These are phyloP conservation scores for Trichoderma semiorbis DNA, from an alignment of 2,329 filamentous ascomycete species.

Conservation along the genomic window DNA sequence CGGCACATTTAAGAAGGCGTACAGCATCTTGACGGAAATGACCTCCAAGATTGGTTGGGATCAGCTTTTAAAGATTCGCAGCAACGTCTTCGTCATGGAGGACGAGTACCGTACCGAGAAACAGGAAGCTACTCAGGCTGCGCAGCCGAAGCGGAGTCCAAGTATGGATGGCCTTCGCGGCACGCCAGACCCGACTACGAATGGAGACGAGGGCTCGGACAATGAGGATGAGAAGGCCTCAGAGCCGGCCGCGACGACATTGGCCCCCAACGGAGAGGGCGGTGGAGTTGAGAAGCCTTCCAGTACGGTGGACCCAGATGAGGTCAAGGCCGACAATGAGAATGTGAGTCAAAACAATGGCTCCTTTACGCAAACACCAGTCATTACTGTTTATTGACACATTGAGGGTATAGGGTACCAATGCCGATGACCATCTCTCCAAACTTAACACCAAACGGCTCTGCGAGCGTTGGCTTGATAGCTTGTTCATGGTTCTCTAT, in stretches of 20 bases:
- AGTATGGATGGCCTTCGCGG: slow-evolving; percentile 76
- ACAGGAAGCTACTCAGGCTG: slow-evolving; percentile 53
- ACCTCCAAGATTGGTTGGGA: slow-evolving; percentile 98
- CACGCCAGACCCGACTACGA: slow-evolving; percentile 58
- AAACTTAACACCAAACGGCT: slow-evolving; percentile 96
- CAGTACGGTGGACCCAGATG: slow-evolving; percentile 72
- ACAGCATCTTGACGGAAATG: slow-evolving; percentile 90
- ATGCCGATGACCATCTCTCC: slow-evolving; percentile 71
- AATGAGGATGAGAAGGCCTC: slow-evolving; percentile 33
- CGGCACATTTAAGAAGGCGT: slow-evolving; percentile 93
- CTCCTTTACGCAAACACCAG: background rate
- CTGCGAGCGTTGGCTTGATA: slow-evolving; percentile 97
- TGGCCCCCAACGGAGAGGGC: slow-evolving; percentile 34
- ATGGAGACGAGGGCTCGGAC: slow-evolving; percentile 42
- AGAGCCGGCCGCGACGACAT: slow-evolving; percentile 32
- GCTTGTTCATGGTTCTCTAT: slow-evolving; percentile 98
- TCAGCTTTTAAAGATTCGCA: slow-evolving; percentile 87
- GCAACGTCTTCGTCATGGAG: slow-evolving; percentile 99
- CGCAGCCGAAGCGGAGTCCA: slow-evolving; percentile 61
- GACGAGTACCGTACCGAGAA: slow-evolving; percentile 94
- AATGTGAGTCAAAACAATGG: slow-evolving; percentile 47
- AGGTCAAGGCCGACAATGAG: slow-evolving; percentile 71
- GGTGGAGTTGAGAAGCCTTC: slow-evolving; percentile 69
- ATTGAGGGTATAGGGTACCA: slow-evolving; percentile 47
- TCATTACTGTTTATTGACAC: slow-evolving; percentile 22